Base-by-base conservation (phyloP, 352 stramenopile species). In the Phytophthora sansomeana region DNA sequence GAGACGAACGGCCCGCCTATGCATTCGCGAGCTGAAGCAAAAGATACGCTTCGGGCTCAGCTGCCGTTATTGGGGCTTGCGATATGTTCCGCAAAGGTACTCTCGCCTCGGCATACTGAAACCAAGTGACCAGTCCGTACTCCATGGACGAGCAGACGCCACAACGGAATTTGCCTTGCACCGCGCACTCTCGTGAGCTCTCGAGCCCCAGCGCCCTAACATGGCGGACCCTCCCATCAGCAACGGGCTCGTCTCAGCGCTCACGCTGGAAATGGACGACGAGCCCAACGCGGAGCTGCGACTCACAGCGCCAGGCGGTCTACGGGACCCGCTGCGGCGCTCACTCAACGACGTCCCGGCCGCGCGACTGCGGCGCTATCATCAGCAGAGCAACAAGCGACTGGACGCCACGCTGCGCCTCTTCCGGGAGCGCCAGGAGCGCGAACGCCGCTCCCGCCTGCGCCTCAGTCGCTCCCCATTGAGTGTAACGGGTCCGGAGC, bases 381-480 rank as follows among this genome's bases (percentile, higher is more conserved):
- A 87, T 56, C 75, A 85, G 29, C 62, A 74, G 30, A 83, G 80
- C 59, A 67, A 83, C 59, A 67, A 74, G 52, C 69, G 65, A 5
- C 67, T 89, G 32, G 69, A 84, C 33, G 28, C 67, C 35, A 80
- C 80, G 48, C 42, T 85, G 51, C 65, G 59, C 42, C 63, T 85
- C 35, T 81, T 85, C 28, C 78, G 75, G n/a, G 51, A 82, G 24
- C 78, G 74, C 5, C 77, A 84, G 51, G 76, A 87, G 32, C 68
- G 74, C 41, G 79, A 78, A 21, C 67, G 64, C 21, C 35, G 64
- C 24, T 60, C 58, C 9, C 56, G 55, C 3, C 16, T 50, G 10
- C 56, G 72, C 17, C 28, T 41, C 13, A 65, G 53, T 53, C 66
- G 57, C 28, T 49, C 29, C 16, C 46, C 50, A n/a, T 60, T 74